These are phyloP conservation scores for Neckera pumila DNA, from an alignment of 225 moss, liverwort and hornwort genomes.

Conservation along the genomic window DNA sequence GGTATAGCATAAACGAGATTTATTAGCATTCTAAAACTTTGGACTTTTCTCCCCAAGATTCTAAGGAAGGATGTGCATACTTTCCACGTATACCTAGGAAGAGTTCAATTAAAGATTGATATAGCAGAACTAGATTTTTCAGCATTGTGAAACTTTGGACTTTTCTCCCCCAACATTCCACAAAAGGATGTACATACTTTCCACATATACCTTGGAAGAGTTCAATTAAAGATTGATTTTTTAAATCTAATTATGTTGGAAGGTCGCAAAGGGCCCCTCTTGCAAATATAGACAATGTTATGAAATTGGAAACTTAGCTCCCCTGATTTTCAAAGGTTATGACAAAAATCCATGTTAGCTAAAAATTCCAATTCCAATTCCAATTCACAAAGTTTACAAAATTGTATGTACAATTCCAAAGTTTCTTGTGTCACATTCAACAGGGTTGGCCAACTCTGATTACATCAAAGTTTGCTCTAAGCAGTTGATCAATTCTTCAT, in stretches of 20 bases:
- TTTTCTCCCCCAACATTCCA: no score
- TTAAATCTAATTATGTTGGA: neutral
- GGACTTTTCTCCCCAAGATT: neutral
- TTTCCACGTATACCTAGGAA: neutral
- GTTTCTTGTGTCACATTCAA: neutral
- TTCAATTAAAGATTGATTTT: neutral
- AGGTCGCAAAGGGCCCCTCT: no score
- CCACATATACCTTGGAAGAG: no score
- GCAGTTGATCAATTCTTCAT: no score
- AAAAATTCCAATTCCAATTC: accelerated
- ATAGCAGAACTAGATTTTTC: neutral
- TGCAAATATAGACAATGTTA: no score
- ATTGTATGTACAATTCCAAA: neutral
- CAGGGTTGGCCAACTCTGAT: neutral
- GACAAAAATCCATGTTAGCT: no score
- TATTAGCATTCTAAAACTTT: neutral
- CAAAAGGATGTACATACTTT: no score
- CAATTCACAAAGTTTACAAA: neutral
- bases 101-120: neutral
- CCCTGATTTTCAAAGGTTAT: no score
- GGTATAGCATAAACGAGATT: no score
- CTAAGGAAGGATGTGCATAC: neutral
- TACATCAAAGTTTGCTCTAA: neutral
- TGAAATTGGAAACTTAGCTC: neutral
- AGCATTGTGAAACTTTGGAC: no score